Conservation (phyloP, 345 rosid species). For the Punica granatum region DNA sequence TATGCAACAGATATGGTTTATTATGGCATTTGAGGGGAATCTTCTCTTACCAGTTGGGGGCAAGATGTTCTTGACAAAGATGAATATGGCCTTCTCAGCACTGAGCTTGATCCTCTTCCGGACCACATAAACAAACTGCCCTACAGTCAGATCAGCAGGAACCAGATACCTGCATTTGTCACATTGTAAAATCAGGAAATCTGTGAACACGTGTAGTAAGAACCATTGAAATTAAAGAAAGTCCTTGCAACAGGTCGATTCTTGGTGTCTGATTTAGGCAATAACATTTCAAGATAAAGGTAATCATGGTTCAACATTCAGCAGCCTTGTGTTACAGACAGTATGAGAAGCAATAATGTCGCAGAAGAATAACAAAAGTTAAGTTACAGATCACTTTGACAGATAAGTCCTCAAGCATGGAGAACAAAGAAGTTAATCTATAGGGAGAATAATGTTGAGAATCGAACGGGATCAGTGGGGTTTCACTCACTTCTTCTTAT, state of each 20-base stretch:
- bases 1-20: too few species aligned
- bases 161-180: constrained; percentile 39
- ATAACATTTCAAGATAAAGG: not conserved
- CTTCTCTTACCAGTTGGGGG: constrained; percentile 48
- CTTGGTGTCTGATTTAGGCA: not conserved
- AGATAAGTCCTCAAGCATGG: not conserved
- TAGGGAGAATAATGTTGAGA: not conserved
- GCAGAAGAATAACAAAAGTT: not conserved
- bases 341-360: not conserved
- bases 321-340: not conserved
- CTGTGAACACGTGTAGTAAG: not conserved
- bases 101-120: constrained; percentile 67
- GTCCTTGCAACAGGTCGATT: not conserved
- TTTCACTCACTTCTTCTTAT: constrained; percentile 38
- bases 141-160: constrained; percentile 63
- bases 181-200: not conserved
- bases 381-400: not conserved
- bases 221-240: not conserved
- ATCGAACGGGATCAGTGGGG: not conserved
- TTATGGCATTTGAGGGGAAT: not conserved
- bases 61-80: constrained; percentile 54
- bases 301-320: too few species aligned
- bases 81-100: constrained; percentile 61
- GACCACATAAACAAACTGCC: constrained; percentile 60
- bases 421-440: not conserved